Evolutionary conservation across 306 rosid genomes (phyloP), one percentile per base, ranked within the genome.

Genomic region (Cucumis cinereus): DNA sequence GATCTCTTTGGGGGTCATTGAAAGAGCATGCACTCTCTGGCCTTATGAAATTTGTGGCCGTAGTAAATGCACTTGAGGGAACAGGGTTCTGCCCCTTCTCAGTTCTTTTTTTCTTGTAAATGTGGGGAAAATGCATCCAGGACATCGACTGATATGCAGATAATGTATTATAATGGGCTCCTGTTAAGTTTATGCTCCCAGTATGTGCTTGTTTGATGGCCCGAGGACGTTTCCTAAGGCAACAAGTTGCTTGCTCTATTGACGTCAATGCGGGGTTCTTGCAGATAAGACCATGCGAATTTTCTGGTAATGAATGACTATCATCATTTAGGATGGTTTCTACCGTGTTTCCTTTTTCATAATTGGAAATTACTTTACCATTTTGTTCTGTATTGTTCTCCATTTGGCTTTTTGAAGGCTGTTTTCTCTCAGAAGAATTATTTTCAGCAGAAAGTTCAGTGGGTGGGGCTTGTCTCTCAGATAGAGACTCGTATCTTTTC

Each of bases 41-140:
- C 43, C 66, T 56, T 78, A 33, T 74, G 56, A 62, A 76, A 61
- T 83, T 68, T 78, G 73, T 77, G 20, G 76, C 50, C 47, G 86
- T 12, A 24, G 76, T 74, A 63, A 85, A 78, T 76, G 80, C 36
- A 58, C 50, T 73, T 2, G 70, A 74, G 35, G 78, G 15, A 26
- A 52, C 17, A 13, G 86, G 73, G 59, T 73, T 73, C 73, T 84
- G 84, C 36, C 84, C 85, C 77, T 73, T 85, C 59, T 66, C 85
- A 69, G 80, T 85, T 80, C 86, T 88, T 82, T 73, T 85, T 80
- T 81, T 86, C 83, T 85, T 83, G 78, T 81, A 78, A 77, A 88
- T 69, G 35, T 81, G 81, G 40, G 89, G 83, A 86, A 86, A 83
- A 38, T 84, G 86, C 75, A 74, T 20, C 74, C 60, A 30, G 40